These are phyloP conservation scores for Fusarium austroafricanum DNA, from an alignment of 2,329 filamentous ascomycete genomes.

Conservation along the genomic window DNA sequence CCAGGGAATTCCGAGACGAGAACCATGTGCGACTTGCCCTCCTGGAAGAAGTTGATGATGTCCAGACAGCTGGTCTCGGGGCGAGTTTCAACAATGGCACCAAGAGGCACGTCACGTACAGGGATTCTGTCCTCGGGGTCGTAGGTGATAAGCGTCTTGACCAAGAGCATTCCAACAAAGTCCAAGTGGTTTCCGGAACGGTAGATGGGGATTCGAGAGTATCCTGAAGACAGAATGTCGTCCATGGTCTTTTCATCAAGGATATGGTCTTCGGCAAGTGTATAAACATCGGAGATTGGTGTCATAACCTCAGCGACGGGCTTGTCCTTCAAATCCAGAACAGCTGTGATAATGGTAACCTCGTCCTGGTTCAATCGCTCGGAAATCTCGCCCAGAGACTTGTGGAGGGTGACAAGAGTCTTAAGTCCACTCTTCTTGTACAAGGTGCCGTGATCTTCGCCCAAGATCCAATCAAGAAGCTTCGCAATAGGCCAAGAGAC, in stretches of 20 bases:
- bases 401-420: slow-evolving; percentile 94
- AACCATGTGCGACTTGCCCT: slow-evolving; percentile 99
- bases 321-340: slow-evolving; percentile 96
- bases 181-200: slow-evolving; percentile 84
- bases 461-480: slow-evolving; percentile 90
- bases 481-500: slow-evolving; percentile 96
- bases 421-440: slow-evolving; percentile 99
- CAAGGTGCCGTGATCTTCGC: slow-evolving; percentile 93
- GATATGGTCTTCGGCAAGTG: slow-evolving; percentile 93
- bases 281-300: slow-evolving; percentile 97
- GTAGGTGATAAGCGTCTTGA: slow-evolving; percentile 99
- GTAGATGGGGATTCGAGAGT: slow-evolving; percentile 95
- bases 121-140: slow-evolving; percentile 91
- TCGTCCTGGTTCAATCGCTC: slow-evolving; percentile 97
- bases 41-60: slow-evolving; percentile 99
- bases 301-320: slow-evolving; percentile 97
- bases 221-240: slow-evolving; percentile 89
- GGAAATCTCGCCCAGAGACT: slow-evolving; percentile 85
- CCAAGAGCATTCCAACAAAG: slow-evolving; percentile 96
- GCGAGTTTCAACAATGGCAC: slow-evolving; percentile 92
- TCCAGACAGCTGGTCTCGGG: slow-evolving; percentile 97
- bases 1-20: slow-evolving; percentile 90
- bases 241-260: slow-evolving; percentile 96
- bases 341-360: slow-evolving; percentile 97
- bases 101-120: slow-evolving; percentile 90